These are phyloP conservation scores for Xylaria intraflava DNA, from an alignment of 495 filamentous ascomycete species.

Conservation along the genomic window DNA sequence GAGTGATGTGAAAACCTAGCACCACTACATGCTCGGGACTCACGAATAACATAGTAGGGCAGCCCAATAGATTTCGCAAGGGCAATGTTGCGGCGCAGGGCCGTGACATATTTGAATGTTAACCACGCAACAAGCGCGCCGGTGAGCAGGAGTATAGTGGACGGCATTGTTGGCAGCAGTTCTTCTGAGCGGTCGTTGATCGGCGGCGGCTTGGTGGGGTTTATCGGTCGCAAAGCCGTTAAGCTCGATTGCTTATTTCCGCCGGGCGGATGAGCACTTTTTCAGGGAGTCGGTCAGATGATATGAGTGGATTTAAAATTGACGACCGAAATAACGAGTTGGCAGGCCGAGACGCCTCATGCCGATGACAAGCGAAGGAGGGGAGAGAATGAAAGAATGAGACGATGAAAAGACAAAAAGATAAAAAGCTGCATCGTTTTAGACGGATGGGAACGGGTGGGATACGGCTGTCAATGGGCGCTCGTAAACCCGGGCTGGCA, in stretches of 20 bases:
- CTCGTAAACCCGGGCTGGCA: no score
- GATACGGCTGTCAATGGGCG: no score
- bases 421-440: no score
- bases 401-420: no score
- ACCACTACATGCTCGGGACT: constrained; percentile 14
- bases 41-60: constrained; percentile 41
- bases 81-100: constrained; percentile 33
- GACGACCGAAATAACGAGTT: not conserved
- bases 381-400: no score
- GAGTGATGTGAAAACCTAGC: not conserved
- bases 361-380: no score
- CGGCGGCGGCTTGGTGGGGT: not conserved
- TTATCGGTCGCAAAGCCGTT: not conserved
- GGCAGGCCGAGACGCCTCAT: no score
- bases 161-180: constrained; percentile 2
- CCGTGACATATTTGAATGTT: constrained; percentile 14
- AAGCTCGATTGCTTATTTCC: not conserved
- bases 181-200: not conserved
- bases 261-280: not conserved
- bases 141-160: constrained; percentile 3
- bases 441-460: no score
- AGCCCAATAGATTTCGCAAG: constrained; percentile 40
- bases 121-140: constrained; percentile 9
- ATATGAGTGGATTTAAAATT: not conserved
- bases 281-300: no score